Conservation (phyloP, 2,329 filamentous ascomycete species). For the Aspergillus sergii region DNA sequence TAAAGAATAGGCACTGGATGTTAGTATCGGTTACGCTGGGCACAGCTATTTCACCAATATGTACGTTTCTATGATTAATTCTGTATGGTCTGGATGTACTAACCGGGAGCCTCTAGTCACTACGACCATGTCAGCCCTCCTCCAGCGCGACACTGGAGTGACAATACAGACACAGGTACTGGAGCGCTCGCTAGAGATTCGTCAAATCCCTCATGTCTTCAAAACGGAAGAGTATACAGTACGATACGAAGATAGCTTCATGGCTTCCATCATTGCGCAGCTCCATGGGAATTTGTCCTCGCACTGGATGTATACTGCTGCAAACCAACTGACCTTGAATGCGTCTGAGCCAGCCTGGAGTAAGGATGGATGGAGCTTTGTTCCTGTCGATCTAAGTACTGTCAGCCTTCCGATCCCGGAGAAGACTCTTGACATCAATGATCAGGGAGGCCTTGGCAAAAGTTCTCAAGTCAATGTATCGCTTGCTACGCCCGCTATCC, state of each 20-base stretch:
- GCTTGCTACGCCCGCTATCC: neutral
- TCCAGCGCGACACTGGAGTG: neutral
- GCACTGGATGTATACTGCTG: conserved; percentile 5
- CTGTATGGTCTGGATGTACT: neutral
- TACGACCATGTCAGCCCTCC: conserved; percentile 1
- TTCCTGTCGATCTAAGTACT: neutral
- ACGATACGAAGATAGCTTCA: neutral
- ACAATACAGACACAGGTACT: neutral
- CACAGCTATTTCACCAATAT: neutral
- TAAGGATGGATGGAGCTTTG: conserved; percentile 7
- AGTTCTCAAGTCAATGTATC: conserved; percentile 1
- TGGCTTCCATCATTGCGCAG: neutral
- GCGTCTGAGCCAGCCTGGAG: conserved; percentile 6
- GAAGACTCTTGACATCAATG: neutral
- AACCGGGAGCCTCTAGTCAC: neutral
- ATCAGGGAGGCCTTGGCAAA: neutral
- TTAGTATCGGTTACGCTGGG: conserved; percentile 2
- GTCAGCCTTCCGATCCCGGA: neutral
- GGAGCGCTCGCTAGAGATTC: neutral
- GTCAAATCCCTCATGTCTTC: neutral
- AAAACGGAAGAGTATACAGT: neutral
- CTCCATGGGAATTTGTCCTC: neutral
- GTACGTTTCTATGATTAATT: neutral
- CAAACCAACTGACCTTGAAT: conserved; percentile 5
- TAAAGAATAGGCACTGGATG: conserved; percentile 3